Evolutionary conservation across 345 rosid species (phyloP).

Genomic region (Brassica napus): DNA sequence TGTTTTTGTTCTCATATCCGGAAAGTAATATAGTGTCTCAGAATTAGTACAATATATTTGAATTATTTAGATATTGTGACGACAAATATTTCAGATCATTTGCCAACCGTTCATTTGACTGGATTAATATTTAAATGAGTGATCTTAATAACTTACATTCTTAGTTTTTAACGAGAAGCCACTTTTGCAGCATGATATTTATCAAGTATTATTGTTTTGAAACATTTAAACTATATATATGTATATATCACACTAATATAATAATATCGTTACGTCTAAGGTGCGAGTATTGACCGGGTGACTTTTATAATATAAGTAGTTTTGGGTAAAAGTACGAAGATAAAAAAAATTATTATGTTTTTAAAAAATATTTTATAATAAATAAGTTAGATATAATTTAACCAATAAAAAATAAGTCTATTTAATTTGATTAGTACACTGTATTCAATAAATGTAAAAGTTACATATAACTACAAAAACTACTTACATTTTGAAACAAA

Average conservation of each 20-base stretch:
- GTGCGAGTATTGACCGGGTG: constrained; percentile 22
- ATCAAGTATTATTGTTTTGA: neutral
- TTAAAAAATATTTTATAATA: too few species aligned
- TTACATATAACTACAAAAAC: too few species aligned
- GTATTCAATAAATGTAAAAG: too few species aligned
- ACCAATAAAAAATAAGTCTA: too few species aligned
- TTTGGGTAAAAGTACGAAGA: too few species aligned
- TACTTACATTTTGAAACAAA: too few species aligned
- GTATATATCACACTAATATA: neutral
- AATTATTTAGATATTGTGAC: neutral
- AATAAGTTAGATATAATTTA: too few species aligned
- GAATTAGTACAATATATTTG: neutral
- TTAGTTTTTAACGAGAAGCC: neutral
- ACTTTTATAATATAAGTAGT: neutral
- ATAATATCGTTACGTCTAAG: constrained; percentile 1
- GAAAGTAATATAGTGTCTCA: neutral
- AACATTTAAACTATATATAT: neutral
- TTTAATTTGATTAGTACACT: too few species aligned
- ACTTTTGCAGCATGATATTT: neutral
- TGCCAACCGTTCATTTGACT: neutral
- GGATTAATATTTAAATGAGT: neutral
- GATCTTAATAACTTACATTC: neutral
- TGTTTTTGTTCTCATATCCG: neutral
- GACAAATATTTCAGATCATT: neutral
- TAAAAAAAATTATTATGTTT: too few species aligned